Conservation (phyloP, 768 basidiomycete species). For the Leccinum olivaceopallidum region DNA sequence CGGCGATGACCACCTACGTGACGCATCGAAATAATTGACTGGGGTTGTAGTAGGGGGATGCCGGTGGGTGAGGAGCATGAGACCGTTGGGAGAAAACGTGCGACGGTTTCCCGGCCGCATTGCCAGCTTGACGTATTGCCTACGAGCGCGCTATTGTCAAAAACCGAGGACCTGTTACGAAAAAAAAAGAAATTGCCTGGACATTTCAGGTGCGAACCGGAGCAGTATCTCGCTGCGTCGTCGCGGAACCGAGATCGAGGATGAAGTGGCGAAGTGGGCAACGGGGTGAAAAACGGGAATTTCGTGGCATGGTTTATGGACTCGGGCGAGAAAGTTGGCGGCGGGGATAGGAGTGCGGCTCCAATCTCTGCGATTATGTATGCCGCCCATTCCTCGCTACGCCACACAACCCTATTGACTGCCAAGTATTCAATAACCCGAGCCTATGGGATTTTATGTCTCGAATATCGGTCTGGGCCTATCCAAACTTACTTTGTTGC, state of each 20-base stretch:
- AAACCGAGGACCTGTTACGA: not conserved
- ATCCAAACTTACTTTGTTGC: not conserved
- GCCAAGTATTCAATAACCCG: no score
- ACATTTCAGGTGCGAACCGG: not conserved
- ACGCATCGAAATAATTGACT: not conserved
- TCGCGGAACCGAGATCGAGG: not conserved
- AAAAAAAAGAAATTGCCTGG: not conserved
- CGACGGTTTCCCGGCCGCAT: not conserved
- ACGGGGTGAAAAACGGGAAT: not conserved
- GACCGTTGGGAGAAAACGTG: not conserved
- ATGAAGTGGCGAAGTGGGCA: not conserved
- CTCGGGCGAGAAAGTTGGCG: not conserved
- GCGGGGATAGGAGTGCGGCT: not conserved
- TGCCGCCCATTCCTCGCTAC: slow-evolving; percentile 17
- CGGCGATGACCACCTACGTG: not conserved
- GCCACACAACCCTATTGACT: slow-evolving; percentile 22
- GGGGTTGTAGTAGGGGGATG: not conserved
- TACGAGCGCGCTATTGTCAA: not conserved
- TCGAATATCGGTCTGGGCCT: no score
- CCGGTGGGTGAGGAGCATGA: not conserved
- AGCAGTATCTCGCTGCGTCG: not conserved
- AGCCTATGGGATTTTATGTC: no score
- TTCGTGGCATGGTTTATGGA: not conserved
- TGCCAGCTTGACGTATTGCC: not conserved
- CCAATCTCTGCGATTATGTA: not conserved